Evolutionary conservation across 306 rosid genomes (phyloP).

Genomic region (Begonia fuchsioides): DNA sequence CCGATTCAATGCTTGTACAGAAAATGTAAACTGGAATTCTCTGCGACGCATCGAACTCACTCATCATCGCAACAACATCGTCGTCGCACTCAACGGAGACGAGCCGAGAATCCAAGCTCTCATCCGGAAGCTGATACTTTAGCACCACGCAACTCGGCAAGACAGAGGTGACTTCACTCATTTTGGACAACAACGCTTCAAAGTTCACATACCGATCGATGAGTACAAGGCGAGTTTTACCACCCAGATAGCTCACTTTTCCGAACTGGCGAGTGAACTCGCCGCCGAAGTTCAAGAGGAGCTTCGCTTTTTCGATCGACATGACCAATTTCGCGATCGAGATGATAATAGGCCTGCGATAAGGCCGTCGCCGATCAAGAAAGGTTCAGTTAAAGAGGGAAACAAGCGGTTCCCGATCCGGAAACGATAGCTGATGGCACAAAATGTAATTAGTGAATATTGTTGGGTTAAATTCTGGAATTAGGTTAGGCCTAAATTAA

Average conservation of each 20-base stretch:
- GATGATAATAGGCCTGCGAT: not conserved
- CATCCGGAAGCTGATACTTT: constrained; percentile 10
- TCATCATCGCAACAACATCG: constrained; percentile 5
- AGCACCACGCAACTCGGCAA: constrained; percentile 6
- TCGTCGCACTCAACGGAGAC: constrained; percentile 10
- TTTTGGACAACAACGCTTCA: constrained; percentile 1
- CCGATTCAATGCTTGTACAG: not conserved
- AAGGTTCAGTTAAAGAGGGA: no score
- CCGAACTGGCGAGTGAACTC: constrained; percentile 9
- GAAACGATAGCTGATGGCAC: no score
- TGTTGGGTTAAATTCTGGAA: no score
- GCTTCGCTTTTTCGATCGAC: constrained; percentile 3
- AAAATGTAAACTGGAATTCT: constrained; percentile 5
- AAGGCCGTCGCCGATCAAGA: no score
- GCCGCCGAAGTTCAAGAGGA: constrained; percentile 8
- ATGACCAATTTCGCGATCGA: not conserved
- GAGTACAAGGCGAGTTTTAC: constrained; percentile 8
- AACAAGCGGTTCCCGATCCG: no score
- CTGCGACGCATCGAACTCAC: constrained; percentile 6
- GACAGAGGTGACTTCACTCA: constrained; percentile 4
- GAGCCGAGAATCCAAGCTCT: constrained; percentile 10
- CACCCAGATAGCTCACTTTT: constrained; percentile 2
- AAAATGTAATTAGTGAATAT: no score
- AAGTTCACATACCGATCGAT: not conserved
- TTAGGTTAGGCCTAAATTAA: no score